Conservation (phyloP, 1,139 yeast species). For the Saccharomyces hybrid region DNA sequence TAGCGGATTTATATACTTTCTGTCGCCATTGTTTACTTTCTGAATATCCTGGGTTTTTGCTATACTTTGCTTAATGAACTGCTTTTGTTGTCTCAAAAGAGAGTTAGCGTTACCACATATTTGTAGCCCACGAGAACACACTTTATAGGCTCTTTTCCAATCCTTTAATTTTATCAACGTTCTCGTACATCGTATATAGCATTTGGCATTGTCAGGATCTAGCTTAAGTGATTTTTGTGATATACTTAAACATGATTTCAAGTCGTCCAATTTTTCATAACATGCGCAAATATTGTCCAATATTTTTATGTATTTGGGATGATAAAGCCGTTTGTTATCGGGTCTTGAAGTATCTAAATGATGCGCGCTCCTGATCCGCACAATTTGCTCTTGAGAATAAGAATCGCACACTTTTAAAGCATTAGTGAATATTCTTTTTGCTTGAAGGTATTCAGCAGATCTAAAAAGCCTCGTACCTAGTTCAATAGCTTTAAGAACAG, state of each 20-base stretch:
- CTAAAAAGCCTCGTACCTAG: constrained; percentile 27
- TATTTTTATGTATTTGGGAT: constrained; percentile 31
- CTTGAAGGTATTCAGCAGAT: constrained; percentile 21
- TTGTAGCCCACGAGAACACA: not conserved
- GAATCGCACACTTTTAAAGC: constrained; percentile 23
- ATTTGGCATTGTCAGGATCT: constrained; percentile 54
- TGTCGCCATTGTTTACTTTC: constrained; percentile 1
- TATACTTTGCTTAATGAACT: not conserved
- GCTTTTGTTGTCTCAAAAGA: not conserved
- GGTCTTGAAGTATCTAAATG: constrained; percentile 11
- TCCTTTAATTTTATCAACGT: not conserved
- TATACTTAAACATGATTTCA: constrained; percentile 40
- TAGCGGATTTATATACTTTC: constrained; percentile 20
- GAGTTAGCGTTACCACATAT: not conserved
- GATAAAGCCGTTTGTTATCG: constrained; percentile 15
- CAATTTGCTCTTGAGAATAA: constrained; percentile 17
- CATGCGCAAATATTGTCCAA: constrained; percentile 50
- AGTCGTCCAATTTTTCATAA: constrained; percentile 42
- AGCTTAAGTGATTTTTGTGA: constrained; percentile 37
- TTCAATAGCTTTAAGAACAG: constrained; percentile 21
- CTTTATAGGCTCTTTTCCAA: not conserved
- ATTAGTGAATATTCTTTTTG: constrained; percentile 24
- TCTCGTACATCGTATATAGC: constrained; percentile 40
- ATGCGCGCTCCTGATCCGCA: constrained; percentile 11
- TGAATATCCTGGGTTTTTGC: not conserved